A percentile compares a stretch with the other conserved stretches of the same genome.
phyloP scores from a whole-genome alignment of 169 alveolate species.

The Plasmodium berghei region DNA sequence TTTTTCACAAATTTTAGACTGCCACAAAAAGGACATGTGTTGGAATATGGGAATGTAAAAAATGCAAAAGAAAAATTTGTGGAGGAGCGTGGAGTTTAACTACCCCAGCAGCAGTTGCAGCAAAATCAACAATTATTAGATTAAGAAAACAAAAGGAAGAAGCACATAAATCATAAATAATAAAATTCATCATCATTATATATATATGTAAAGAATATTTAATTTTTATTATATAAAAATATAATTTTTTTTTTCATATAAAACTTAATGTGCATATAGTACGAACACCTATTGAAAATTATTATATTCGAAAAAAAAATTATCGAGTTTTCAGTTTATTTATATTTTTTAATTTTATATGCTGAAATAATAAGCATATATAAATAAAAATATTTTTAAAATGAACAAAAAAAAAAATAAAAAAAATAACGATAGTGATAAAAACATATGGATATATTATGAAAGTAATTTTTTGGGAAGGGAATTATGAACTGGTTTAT shows the following conservation, averaged over 20 bases:
- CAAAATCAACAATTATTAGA: constrained; percentile 89
- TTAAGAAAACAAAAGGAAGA: constrained; percentile 86
- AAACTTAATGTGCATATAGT: not conserved
- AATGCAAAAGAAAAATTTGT: constrained; percentile 94
- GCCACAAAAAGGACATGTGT: constrained; percentile 95
- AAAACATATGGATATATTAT: not conserved
- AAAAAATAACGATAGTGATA: not conserved
- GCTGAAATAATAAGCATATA: no score
- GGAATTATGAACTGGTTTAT: no score
- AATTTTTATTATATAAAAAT: no score
- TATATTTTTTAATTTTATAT: no score
- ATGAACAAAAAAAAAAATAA: constrained; percentile 21
- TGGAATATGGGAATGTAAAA: constrained; percentile 98
- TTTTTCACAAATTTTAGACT: constrained; percentile 78
- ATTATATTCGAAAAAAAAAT: no score
- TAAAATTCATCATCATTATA: no score
- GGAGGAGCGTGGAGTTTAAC: constrained; percentile 98
- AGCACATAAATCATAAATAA: constrained; percentile 69
- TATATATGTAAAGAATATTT: no score
- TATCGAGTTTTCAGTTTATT: no score
- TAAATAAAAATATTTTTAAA: no score
- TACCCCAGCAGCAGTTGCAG: constrained; percentile 97
- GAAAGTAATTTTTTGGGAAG: no score
- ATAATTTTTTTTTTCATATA: no score
- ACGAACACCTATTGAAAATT: not conserved